Conservation (phyloP, 257 asterid genomes). For the Linderniella brevidens region DNA sequence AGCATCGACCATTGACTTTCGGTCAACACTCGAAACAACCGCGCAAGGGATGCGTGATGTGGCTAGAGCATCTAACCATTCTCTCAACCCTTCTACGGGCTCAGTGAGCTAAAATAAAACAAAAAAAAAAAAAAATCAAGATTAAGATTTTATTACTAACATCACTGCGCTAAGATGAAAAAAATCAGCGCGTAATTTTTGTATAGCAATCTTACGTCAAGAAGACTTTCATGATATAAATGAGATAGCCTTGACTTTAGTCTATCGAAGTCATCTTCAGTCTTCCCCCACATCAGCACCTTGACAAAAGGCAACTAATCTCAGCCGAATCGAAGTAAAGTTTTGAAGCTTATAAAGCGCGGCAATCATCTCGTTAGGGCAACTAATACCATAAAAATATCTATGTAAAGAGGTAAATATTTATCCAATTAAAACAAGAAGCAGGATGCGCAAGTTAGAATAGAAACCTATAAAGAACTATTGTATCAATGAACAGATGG, state of each 20-base stretch:
- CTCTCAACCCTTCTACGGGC: constrained; percentile 75
- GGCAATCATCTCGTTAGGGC: constrained; percentile 1
- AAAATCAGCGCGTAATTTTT: constrained; percentile 5
- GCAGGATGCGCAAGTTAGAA: too few species aligned
- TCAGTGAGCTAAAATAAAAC: constrained; percentile 62
- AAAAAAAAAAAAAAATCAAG: constrained; percentile 3
- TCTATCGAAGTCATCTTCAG: constrained; percentile 42
- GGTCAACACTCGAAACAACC: constrained; percentile 82
- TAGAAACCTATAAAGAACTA: too few species aligned
- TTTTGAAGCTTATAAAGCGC: constrained; percentile 4
- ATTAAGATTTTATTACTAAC: constrained; percentile 6
- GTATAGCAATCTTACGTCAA: constrained; percentile 29
- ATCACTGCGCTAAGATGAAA: not conserved
- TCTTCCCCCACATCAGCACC: constrained; percentile 53
- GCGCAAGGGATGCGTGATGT: constrained; percentile 95
- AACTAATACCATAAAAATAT: too few species aligned
- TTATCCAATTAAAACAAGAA: too few species aligned
- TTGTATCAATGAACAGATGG: too few species aligned
- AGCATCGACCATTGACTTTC: constrained; percentile 56
- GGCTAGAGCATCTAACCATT: constrained; percentile 87
- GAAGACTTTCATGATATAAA: constrained; percentile 56
- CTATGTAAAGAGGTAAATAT: too few species aligned
- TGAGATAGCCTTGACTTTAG: constrained; percentile 60
- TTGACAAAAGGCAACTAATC: constrained; percentile 10
- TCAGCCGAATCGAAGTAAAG: constrained; percentile 3